Evolutionary conservation across 1,284 basidiomycete species (phyloP), one percentile per base, ranked within the genome.

Genomic region (Rhodotorula sp.): DNA sequence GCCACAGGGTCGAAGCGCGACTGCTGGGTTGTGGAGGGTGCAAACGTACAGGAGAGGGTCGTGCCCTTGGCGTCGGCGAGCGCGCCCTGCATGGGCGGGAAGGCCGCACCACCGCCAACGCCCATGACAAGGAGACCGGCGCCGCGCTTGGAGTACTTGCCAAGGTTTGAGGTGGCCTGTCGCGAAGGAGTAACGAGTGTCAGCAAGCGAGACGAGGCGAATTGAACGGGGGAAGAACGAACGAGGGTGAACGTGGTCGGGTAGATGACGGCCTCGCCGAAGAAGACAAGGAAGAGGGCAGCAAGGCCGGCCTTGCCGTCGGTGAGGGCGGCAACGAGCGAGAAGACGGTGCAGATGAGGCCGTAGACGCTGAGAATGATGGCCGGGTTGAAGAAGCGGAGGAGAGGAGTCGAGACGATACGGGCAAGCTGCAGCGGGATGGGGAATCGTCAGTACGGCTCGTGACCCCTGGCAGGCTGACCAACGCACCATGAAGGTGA

Each of bases 71-170:
- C 78, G 78, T 91, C 88, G 17, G 88, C 88, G 64, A 91, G 82
- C 14, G 86, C 85, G 44, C 86, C 90, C 77, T 91, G 89, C 17
- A 89, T 87, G 1, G 88, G 84, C 1, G 90, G 90, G 81, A 87
- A 90, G 85, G 88, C 89, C 27, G 90, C 90, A 66, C 90, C 90
- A 64, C 90, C 89, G 68, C 87, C 87, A 54, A 90, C 88, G 73
- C 88, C 89, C 85, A 52, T 21, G 61, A 46, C 50, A 71, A 91
- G 87, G 69, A 91, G 80, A 68, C 87, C 87, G 21, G 90, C 89
- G 1, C 87, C 90, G 64, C 84, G 83, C 81, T 90, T 90, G 8
- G 90, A 89, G 82, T 89, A 85, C 67, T 84, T 84, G 48, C 90
- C 90, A 59, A 90, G 83, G 77, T 88, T 87, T 80, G 87, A 86